Evolutionary conservation across 2,329 filamentous ascomycete species (phyloP).

Genomic region (Pseudofabraea citricarpa): DNA sequence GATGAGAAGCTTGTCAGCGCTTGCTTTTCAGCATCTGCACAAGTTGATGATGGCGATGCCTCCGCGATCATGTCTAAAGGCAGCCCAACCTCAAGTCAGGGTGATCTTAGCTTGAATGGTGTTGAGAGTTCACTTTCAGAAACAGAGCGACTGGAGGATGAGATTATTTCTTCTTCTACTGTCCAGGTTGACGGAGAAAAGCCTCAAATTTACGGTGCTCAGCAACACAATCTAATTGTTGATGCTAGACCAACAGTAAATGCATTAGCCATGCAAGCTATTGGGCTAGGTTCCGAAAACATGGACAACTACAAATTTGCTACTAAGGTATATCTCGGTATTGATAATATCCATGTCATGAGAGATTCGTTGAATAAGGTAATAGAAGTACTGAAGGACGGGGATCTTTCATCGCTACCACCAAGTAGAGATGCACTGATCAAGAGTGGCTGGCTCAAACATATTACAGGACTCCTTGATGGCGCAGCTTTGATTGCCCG

Average conservation of each 20-base stretch:
- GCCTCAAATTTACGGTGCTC: slow-evolving; percentile 77
- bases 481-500: slow-evolving; percentile 80
- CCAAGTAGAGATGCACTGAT: slow-evolving; percentile 76
- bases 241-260: slow-evolving; percentile 94
- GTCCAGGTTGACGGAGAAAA: slow-evolving; percentile 49
- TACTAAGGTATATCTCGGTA: slow-evolving; percentile 86
- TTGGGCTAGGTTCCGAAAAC: slow-evolving; percentile 91
- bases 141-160: slow-evolving; percentile 64
- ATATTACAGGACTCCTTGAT: slow-evolving; percentile 79
- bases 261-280: slow-evolving; percentile 88
- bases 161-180: slow-evolving; percentile 51
- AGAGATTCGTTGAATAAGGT: slow-evolving; percentile 83
- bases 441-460: slow-evolving; percentile 86
- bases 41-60: slow-evolving; percentile 19
- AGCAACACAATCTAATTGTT: slow-evolving; percentile 91
- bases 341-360: slow-evolving; percentile 99
- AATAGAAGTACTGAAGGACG: slow-evolving; percentile 85
- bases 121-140: slow-evolving; percentile 50
- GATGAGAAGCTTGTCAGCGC: slow-evolving; percentile 91
- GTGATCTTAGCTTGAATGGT: slow-evolving; percentile 34
- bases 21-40: slow-evolving; percentile 68
- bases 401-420: slow-evolving; percentile 77
- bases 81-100: slow-evolving; percentile 45
- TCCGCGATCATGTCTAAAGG: slow-evolving; percentile 23
- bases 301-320: slow-evolving; percentile 96